Evolutionary conservation across 305 asterid species (phyloP).

Genomic region (Fraxinus floribunda): DNA sequence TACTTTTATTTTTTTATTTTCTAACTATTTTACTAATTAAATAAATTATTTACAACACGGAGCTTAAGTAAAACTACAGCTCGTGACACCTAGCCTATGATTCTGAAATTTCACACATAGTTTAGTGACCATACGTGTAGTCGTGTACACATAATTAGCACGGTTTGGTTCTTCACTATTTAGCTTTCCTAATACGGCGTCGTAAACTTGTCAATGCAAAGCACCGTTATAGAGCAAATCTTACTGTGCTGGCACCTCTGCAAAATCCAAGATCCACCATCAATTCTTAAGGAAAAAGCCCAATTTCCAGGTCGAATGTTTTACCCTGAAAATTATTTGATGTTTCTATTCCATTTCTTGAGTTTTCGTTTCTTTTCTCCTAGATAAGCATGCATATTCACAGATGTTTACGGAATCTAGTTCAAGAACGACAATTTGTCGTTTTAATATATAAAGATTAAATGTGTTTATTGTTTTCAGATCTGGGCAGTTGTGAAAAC

Average conservation of each 20-base stretch:
- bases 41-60: no score
- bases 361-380: slow-evolving; percentile 18
- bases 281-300: slow-evolving; percentile 26
- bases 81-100: no score
- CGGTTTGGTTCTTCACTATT: slow-evolving; percentile 14
- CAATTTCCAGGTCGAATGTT: slow-evolving; percentile 31
- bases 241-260: slow-evolving; percentile 38
- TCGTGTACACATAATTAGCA: background rate
- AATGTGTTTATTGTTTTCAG: slow-evolving; percentile 38
- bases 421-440: slow-evolving; percentile 2
- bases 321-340: background rate
- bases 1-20: no score
- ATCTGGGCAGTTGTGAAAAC: slow-evolving; percentile 40
- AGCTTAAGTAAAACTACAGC: no score
- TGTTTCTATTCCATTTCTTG: background rate
- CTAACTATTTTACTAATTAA: no score
- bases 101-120: background rate
- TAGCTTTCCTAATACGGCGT: slow-evolving; percentile 30
- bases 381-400: slow-evolving; percentile 1
- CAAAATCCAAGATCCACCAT: slow-evolving; percentile 45
- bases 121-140: background rate
- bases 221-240: slow-evolving; percentile 21
- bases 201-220: slow-evolving; percentile 25
- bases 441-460: slow-evolving; percentile 18
- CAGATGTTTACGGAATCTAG: slow-evolving; percentile 22